Evolutionary conservation across 768 basidiomycete species (phyloP).

Genomic region (Mycena indigotica): DNA sequence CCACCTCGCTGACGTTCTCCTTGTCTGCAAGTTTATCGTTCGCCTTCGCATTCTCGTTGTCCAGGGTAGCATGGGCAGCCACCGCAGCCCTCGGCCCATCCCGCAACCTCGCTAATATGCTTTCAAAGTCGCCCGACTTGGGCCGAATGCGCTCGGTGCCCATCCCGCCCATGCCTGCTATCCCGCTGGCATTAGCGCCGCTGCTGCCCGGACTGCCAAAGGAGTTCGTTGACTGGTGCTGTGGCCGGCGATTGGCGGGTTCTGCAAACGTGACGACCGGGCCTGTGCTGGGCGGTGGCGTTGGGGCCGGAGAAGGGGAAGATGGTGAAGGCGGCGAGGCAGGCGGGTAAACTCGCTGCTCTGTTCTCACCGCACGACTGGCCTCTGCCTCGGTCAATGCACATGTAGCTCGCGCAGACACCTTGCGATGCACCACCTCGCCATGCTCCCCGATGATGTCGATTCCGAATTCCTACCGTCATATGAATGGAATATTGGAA

Average conservation of each 20-base stretch:
- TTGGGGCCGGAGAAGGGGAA: neutral
- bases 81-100: conserved; percentile 3
- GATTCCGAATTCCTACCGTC: conserved; percentile 65
- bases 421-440: conserved; percentile 71
- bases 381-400: conserved; percentile 60
- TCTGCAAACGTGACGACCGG: neutral
- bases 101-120: conserved; percentile 11
- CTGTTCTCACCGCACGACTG: conserved; percentile 38
- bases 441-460: conserved; percentile 73
- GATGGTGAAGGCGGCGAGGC: neutral
- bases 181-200: neutral
- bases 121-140: conserved; percentile 10
- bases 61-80: neutral
- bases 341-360: conserved; percentile 31
- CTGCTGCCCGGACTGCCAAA: neutral
- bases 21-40: too few relatives aligned
- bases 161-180: conserved; percentile 23
- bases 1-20: neutral
- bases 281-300: neutral
- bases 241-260: neutral
- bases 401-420: conserved; percentile 63
- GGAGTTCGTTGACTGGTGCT: neutral
- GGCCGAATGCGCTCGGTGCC: conserved; percentile 21
- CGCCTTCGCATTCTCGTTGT: too few relatives aligned
- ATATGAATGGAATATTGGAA: too few relatives aligned